Conservation (phyloP, 23 red algal genomes). For the Cyanidiococcus yangmingshanensis region DNA sequence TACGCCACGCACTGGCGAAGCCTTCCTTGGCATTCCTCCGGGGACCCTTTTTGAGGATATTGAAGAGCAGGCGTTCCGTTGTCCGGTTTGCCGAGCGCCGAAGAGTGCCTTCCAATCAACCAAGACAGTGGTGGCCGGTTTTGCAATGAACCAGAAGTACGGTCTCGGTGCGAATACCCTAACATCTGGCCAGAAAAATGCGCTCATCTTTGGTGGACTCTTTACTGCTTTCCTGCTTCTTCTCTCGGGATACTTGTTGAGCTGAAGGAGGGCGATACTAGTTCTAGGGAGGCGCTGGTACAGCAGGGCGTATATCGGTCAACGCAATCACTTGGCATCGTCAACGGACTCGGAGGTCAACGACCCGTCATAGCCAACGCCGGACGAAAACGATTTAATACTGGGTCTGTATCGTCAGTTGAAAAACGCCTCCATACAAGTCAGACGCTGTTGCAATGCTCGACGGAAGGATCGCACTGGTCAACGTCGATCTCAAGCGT, state of each 20-base stretch:
- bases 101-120: conserved; percentile 45
- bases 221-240: conserved; percentile 46
- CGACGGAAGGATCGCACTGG: too few relatives aligned
- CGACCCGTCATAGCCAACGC: too few relatives aligned
- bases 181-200: conserved; percentile 71
- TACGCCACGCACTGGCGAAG: conserved; percentile 51
- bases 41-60: conserved; percentile 63
- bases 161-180: conserved; percentile 73
- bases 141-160: conserved; percentile 77
- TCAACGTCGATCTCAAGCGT: too few relatives aligned
- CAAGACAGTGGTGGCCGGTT: conserved; percentile 77
- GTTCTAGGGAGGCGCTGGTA: too few relatives aligned
- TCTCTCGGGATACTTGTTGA: conserved; percentile 72
- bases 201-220: conserved; percentile 75
- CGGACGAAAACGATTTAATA: too few relatives aligned
- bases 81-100: conserved; percentile 36
- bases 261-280: conserved; percentile 37
- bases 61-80: conserved; percentile 40
- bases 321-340: too few relatives aligned
- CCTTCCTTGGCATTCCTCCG: conserved; percentile 30
- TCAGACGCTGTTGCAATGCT: too few relatives aligned
- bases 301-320: too few relatives aligned
- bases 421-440: too few relatives aligned
- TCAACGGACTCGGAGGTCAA: too few relatives aligned
- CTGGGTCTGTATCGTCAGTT: too few relatives aligned